These are phyloP conservation scores for Trypanosoma cruzi DNA, from an alignment of 208 protist species.

Conservation along the genomic window DNA sequence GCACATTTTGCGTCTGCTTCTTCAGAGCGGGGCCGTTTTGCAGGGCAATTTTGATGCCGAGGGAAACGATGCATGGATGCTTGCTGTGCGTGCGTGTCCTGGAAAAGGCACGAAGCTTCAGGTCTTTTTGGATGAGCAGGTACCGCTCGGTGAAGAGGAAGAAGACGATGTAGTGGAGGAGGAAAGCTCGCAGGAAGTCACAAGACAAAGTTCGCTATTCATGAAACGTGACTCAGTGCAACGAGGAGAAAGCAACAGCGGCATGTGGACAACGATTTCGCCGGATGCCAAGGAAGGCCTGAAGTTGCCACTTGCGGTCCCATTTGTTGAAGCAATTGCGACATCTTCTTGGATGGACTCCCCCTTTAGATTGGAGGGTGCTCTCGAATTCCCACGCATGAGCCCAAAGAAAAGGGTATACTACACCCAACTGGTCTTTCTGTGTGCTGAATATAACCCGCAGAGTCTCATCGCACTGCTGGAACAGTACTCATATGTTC, in stretches of 20 bases:
- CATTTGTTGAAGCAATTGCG: background rate
- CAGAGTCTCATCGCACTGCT: conserved; percentile 33
- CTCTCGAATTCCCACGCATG: background rate
- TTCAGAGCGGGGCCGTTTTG: conserved; percentile 51
- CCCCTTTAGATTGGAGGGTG: background rate
- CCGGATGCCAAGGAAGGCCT: background rate
- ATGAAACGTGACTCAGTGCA: background rate
- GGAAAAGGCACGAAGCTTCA: conserved; percentile 27
- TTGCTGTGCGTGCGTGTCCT: conserved; percentile 35
- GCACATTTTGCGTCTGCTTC: conserved; percentile 33
- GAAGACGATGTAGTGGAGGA: background rate
- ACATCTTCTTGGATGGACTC: background rate
- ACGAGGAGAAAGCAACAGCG: background rate
- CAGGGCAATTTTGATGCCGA: conserved; percentile 59
- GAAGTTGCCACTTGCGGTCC: background rate
- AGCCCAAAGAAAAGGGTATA: conserved; percentile 1
- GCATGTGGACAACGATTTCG: background rate
- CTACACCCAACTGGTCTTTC: conserved; percentile 38
- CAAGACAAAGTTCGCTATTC: background rate
- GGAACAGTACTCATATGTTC: conserved; percentile 25
- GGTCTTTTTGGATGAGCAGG: conserved; percentile 29
- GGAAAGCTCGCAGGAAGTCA: background rate
- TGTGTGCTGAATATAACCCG: conserved; percentile 54
- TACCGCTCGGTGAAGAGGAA: conserved; percentile 16
- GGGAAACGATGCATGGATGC: conserved; percentile 77